Evolutionary conservation across 2,329 filamentous ascomycete species (phyloP).

Genomic region (Aspergillus aculeatus): DNA sequence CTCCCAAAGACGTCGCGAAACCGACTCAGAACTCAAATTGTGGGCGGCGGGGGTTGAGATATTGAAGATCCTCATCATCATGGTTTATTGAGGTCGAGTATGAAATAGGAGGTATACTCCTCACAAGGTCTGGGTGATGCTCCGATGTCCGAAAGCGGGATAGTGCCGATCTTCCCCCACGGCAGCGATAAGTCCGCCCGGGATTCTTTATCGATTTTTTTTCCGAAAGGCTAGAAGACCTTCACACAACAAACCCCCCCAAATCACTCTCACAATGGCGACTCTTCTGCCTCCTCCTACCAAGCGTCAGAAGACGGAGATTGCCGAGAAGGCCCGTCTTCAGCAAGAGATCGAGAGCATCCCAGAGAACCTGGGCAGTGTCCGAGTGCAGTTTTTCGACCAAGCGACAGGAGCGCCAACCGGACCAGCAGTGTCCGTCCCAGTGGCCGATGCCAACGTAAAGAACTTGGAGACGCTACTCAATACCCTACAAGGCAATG

Average conservation of each 20-base stretch:
- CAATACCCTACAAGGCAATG: slow-evolving; percentile 78
- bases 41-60: no score
- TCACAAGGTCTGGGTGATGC: no score
- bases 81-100: no score
- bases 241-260: slow-evolving; percentile 2
- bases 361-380: slow-evolving; percentile 68
- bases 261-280: slow-evolving; percentile 59
- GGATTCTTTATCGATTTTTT: slow-evolving; percentile 18
- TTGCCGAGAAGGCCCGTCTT: slow-evolving; percentile 66
- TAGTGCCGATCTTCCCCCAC: slow-evolving; percentile 15
- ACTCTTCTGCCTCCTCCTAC: slow-evolving; percentile 80
- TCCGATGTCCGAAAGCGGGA: slow-evolving; percentile 17
- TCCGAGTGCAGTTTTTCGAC: slow-evolving; percentile 86
- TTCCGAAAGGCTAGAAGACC: slow-evolving; percentile 10
- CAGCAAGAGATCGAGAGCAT: slow-evolving; percentile 73
- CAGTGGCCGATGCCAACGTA: slow-evolving; percentile 79
- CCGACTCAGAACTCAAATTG: no score
- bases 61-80: no score
- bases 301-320: slow-evolving; percentile 80
- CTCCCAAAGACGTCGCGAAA: no score
- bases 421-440: slow-evolving; percentile 71
- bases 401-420: slow-evolving; percentile 67
- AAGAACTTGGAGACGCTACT: slow-evolving; percentile 85
- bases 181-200: slow-evolving; percentile 19
- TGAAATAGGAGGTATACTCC: no score